A percentile compares a stretch with the other conserved stretches of the same genome.
Evolutionary conservation across 805 yeast genomes (phyloP).

Genomic region (Monosporozyma servazzii): DNA sequence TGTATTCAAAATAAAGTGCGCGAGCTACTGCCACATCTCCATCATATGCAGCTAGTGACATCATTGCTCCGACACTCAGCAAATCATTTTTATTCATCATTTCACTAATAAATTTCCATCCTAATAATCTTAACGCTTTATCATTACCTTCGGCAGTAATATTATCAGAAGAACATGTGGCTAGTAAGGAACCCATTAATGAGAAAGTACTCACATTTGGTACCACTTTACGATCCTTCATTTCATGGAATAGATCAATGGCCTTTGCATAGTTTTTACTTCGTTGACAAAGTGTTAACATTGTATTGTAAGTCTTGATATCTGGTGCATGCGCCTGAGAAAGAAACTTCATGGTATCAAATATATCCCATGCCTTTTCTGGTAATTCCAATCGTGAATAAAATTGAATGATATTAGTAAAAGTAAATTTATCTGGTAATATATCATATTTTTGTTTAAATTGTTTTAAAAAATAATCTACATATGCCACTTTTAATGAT

Average conservation of each 20-base stretch:
- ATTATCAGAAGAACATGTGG: constrained; percentile 22
- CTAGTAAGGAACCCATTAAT: constrained; percentile 20
- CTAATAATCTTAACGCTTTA: constrained; percentile 30
- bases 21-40: constrained; percentile 70
- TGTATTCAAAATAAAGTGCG: constrained; percentile 47
- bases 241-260: constrained; percentile 64
- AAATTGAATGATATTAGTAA: constrained; percentile 24
- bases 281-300: constrained; percentile 57
- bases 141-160: constrained; percentile 24
- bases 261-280: constrained; percentile 63
- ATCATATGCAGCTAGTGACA: constrained; percentile 67
- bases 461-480: constrained; percentile 22
- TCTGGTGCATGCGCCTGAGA: constrained; percentile 61
- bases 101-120: constrained; percentile 73
- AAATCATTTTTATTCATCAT: constrained; percentile 36
- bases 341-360: constrained; percentile 78
- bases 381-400: constrained; percentile 12
- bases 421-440: constrained; percentile 23
- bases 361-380: constrained; percentile 56
- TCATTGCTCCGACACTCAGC: constrained; percentile 43
- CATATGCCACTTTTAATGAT: constrained; percentile 11
- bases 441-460: constrained; percentile 18
- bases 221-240: constrained; percentile 32
- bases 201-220: constrained; percentile 17
- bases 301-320: constrained; percentile 54